Percentiles rank a stretch among this genome's conserved stretches.
Evolutionary conservation across 1,139 yeast species (phyloP).

Genomic region (Hyphopichia wangnamkhiaoensis): DNA sequence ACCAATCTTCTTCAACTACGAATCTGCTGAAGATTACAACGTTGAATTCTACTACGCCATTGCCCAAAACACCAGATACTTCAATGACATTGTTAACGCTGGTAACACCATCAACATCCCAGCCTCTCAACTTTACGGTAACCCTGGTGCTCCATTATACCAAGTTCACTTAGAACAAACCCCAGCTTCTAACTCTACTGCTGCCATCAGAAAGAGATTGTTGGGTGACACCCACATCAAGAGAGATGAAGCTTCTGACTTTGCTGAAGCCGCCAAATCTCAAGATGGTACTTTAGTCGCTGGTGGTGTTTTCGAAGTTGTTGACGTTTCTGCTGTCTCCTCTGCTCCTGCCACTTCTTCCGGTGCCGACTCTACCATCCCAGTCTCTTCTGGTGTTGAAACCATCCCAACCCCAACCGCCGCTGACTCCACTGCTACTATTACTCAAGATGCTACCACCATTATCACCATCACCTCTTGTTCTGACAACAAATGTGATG

Average conservation of each 20-base stretch:
- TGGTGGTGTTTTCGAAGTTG: constrained; percentile 23
- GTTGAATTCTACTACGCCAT: constrained; percentile 40
- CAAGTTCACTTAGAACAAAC: constrained; percentile 29
- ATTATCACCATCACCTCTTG: constrained; percentile 32
- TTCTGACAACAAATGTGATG: constrained; percentile 20
- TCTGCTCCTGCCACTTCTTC: constrained; percentile 15
- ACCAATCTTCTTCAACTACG: constrained; percentile 30
- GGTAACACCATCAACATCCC: constrained; percentile 38
- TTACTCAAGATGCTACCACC: constrained; percentile 25
- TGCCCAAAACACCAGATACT: constrained; percentile 25
- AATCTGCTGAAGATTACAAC: constrained; percentile 32
- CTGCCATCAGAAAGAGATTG: constrained; percentile 46
- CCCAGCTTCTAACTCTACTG: constrained; percentile 43
- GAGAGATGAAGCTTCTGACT: constrained; percentile 36
- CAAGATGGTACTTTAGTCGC: constrained; percentile 27
- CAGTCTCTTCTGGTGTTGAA: constrained; percentile 9
- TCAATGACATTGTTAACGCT: constrained; percentile 37
- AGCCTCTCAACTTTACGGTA: constrained; percentile 29
- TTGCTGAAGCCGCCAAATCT: constrained; percentile 28
- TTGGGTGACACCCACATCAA: constrained; percentile 17
- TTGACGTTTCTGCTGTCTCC: constrained; percentile 15
- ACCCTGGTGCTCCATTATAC: constrained; percentile 26
- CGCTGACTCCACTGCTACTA: constrained; percentile 13
- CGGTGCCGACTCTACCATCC: constrained; percentile 12
- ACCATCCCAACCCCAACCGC: constrained; percentile 11